Evolutionary conservation across 805 yeast species (phyloP).

Genomic region (Candida succiphila): DNA sequence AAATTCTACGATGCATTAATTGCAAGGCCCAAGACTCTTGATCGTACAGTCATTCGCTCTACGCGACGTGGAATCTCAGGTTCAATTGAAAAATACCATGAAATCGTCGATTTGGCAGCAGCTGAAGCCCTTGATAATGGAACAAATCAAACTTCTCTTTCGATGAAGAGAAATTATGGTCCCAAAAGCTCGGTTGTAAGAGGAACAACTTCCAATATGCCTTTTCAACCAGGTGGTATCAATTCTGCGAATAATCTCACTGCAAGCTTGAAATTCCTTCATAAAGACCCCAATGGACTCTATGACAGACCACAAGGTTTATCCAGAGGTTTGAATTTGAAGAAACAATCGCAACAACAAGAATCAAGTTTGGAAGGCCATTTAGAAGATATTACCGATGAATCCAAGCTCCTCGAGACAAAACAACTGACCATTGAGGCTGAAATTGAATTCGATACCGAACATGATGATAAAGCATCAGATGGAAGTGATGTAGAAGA

Average conservation of each 20-base stretch:
- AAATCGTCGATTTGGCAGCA: slow-evolving; percentile 39
- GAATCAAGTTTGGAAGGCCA: slow-evolving; percentile 6
- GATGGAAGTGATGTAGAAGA: slow-evolving; percentile 16
- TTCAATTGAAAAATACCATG: slow-evolving; percentile 47
- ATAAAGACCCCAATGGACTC: slow-evolving; percentile 64
- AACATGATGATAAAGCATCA: background rate
- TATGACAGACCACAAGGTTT: slow-evolving; percentile 81
- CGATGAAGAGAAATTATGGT: slow-evolving; percentile 59
- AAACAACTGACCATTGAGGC: slow-evolving; percentile 2
- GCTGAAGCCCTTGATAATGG: slow-evolving; percentile 35
- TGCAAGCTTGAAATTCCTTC: slow-evolving; percentile 31
- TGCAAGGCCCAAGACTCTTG: slow-evolving; percentile 47
- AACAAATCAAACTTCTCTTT: slow-evolving; percentile 60
- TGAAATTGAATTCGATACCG: background rate
- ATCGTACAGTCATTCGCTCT: slow-evolving; percentile 58
- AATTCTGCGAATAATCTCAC: slow-evolving; percentile 3
- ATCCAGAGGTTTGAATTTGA: slow-evolving; percentile 49
- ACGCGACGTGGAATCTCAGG: slow-evolving; percentile 73
- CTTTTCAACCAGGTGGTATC: slow-evolving; percentile 89
- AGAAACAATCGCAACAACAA: slow-evolving; percentile 2
- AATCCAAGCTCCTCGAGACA: slow-evolving; percentile 4
- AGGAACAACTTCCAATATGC: slow-evolving; percentile 69
- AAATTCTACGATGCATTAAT: slow-evolving; percentile 39
- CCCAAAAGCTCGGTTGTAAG: slow-evolving; percentile 49
- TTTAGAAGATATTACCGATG: slow-evolving; percentile 4